Conservation (phyloP, 495 filamentous ascomycete species). For the Hyphodiscus hymeniophilus region DNA sequence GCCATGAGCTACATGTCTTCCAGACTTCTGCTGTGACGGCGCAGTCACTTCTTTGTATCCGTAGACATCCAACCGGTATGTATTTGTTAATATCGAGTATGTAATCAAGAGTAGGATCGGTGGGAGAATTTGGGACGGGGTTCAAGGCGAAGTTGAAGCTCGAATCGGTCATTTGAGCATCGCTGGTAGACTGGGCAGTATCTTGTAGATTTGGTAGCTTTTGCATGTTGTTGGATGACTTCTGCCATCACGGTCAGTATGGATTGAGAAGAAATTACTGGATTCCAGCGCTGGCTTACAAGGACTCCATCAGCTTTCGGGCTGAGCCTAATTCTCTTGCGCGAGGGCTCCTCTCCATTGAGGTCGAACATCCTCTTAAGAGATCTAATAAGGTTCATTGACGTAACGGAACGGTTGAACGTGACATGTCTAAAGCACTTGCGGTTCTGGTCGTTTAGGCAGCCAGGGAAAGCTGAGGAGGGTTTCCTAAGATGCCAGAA, state of each 20-base stretch:
- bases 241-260: too few relatives aligned
- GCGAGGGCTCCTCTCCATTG: neutral
- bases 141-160: slow-evolving; percentile 2
- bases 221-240: too few relatives aligned
- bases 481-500: neutral
- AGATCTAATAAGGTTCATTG: too few relatives aligned
- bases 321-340: neutral
- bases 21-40: slow-evolving; percentile 7
- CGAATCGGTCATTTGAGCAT: neutral
- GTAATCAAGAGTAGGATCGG: slow-evolving; percentile 3
- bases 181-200: neutral
- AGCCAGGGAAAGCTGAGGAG: too few relatives aligned
- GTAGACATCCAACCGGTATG: slow-evolving; percentile 19
- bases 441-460: too few relatives aligned
- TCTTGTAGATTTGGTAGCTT: too few relatives aligned
- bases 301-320: neutral
- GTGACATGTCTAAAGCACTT: too few relatives aligned
- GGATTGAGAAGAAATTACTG: too few relatives aligned
- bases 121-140: neutral
- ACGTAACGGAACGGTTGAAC: too few relatives aligned
- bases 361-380: neutral
- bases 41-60: slow-evolving; percentile 3
- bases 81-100: slow-evolving; percentile 18
- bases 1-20: slow-evolving; percentile 12
- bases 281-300: too few relatives aligned